Evolutionary conservation across 176 grass and related monocot genomes (phyloP).

Genomic region (Typha latifolia): DNA sequence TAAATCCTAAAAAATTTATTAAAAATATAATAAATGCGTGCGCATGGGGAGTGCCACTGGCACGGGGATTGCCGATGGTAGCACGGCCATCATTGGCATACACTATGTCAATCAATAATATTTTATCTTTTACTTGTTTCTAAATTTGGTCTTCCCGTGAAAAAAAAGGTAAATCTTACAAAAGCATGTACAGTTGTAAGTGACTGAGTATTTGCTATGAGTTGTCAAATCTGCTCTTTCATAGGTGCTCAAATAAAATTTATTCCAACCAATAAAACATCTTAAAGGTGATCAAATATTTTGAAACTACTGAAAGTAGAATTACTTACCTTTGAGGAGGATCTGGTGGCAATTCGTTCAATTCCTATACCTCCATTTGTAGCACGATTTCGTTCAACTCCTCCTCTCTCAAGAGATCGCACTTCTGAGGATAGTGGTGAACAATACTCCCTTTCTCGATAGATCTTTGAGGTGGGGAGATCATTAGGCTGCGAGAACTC

Average conservation of each 20-base stretch:
- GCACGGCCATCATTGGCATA: no score
- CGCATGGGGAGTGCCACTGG: no score
- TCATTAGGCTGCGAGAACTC: slow-evolving; percentile 19
- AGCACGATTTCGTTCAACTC: background rate
- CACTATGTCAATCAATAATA: no score
- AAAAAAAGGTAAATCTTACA: no score
- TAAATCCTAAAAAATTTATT: no score
- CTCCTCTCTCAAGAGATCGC: background rate
- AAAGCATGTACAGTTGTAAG: no score
- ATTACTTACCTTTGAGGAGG: slow-evolving; percentile 38
- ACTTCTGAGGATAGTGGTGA: slow-evolving; percentile 11
- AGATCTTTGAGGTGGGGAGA: slow-evolving; percentile 12
- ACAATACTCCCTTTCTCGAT: slow-evolving; percentile 22
- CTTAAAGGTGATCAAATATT: background rate
- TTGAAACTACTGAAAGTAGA: background rate
- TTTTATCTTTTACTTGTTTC: no score
- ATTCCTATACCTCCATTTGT: slow-evolving; percentile 31
- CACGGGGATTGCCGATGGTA: no score
- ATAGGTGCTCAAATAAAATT: background rate
- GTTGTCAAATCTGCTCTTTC: background rate
- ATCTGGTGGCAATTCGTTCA: slow-evolving; percentile 26
- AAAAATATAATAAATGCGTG: no score
- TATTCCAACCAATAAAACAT: background rate
- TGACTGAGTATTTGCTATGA: background rate
- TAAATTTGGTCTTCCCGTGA: no score